Evolutionary conservation across 2,329 filamentous ascomycete genomes (phyloP).

Genomic region (Botrytis cinerea): DNA sequence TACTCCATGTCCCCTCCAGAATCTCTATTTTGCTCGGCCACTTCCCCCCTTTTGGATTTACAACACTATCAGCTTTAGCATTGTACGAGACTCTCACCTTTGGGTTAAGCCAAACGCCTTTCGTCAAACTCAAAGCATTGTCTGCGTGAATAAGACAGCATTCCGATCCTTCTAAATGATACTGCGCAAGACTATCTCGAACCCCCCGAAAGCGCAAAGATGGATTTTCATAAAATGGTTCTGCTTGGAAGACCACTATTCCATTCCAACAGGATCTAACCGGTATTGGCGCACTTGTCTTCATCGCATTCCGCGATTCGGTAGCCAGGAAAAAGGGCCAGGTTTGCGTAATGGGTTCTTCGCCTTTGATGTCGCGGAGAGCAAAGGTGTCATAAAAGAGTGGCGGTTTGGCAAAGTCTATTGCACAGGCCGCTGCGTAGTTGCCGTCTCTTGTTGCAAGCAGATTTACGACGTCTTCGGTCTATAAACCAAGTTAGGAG

Average conservation of each 20-base stretch:
- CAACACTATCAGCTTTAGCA: constrained; percentile 47
- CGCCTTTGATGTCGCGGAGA: constrained; percentile 55
- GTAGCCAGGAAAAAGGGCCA: constrained; percentile 61
- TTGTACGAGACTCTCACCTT: constrained; percentile 68
- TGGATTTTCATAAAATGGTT: constrained; percentile 51
- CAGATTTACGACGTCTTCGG: constrained; percentile 56
- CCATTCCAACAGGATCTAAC: constrained; percentile 61
- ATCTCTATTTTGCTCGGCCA: constrained; percentile 45
- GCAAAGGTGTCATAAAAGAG: constrained; percentile 61
- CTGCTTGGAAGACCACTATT: constrained; percentile 54
- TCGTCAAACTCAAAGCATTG: constrained; percentile 48
- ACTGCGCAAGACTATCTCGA: constrained; percentile 59
- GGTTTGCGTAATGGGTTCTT: constrained; percentile 52
- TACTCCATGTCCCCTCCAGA: constrained; percentile 59
- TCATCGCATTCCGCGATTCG: constrained; percentile 55
- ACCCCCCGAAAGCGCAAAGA: constrained; percentile 63
- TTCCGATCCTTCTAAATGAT: constrained; percentile 74
- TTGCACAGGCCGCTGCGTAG: constrained; percentile 62
- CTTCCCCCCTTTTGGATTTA: constrained; percentile 28
- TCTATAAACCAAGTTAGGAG: constrained; percentile 42
- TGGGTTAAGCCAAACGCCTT: constrained; percentile 69
- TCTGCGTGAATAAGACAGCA: constrained; percentile 78
- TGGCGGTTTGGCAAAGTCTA: constrained; percentile 54
- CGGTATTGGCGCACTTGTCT: constrained; percentile 51
- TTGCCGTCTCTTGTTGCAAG: constrained; percentile 58